Conservation (phyloP, 2,329 filamentous ascomycete genomes). For the Sarocladiaceae sp. region DNA sequence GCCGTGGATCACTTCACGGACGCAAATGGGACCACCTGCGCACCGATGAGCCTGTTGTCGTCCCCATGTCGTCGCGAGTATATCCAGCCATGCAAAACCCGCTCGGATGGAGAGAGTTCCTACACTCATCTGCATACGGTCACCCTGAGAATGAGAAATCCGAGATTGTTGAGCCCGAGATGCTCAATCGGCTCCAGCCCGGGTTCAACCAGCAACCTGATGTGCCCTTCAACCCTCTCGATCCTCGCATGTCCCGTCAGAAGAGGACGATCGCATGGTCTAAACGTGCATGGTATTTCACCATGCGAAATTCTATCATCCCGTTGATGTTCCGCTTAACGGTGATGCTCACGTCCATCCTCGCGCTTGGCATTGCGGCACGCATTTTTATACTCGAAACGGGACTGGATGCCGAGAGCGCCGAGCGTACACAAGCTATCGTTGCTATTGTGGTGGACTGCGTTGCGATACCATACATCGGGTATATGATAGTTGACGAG, state of each 20-base stretch:
- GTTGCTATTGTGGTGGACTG: slow-evolving; percentile 89
- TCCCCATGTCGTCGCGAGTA: slow-evolving; percentile 26
- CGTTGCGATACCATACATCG: slow-evolving; percentile 82
- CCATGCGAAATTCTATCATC: slow-evolving; percentile 79
- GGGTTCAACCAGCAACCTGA: slow-evolving; percentile 37
- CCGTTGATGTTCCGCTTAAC: slow-evolving; percentile 78
- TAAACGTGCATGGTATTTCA: slow-evolving; percentile 60
- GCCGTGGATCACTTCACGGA: slow-evolving; percentile 41
- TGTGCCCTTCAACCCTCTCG: slow-evolving; percentile 25
- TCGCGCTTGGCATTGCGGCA: slow-evolving; percentile 74
- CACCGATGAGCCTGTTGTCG: slow-evolving; percentile 55
- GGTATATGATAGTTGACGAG: slow-evolving; percentile 95
- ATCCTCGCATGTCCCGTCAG: slow-evolving; percentile 23
- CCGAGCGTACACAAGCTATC: slow-evolving; percentile 71
- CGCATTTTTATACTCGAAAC: slow-evolving; percentile 65
- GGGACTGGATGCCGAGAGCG: slow-evolving; percentile 29
- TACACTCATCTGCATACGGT: slow-evolving; percentile 50
- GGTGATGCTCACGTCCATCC: slow-evolving; percentile 77
- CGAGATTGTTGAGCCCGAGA: slow-evolving; percentile 41
- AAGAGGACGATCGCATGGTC: slow-evolving; percentile 29
- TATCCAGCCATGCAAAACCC: slow-evolving; percentile 31
- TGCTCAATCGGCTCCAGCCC: slow-evolving; percentile 42
- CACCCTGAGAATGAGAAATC: slow-evolving; percentile 42
- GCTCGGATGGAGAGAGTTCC: slow-evolving; percentile 47
- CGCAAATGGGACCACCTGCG: slow-evolving; percentile 58